Conservation (phyloP, 345 rosid species). For the Zanthoxylum bungeanum region DNA sequence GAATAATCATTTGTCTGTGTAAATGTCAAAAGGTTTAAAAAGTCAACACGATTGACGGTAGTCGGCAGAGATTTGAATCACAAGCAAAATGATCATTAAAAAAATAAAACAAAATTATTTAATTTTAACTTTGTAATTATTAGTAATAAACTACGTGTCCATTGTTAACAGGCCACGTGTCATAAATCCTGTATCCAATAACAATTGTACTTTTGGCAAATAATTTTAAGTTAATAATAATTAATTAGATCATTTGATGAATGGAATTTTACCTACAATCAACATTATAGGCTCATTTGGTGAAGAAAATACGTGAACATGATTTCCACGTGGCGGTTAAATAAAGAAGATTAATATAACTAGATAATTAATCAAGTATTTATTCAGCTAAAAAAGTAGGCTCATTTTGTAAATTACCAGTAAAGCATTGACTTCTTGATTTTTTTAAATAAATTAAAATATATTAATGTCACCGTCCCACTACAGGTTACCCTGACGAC, state of each 20-base stretch:
- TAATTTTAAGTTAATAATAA: background rate
- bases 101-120: background rate
- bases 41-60: slow-evolving; percentile 14
- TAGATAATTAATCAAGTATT: background rate
- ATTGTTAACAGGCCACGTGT: background rate
- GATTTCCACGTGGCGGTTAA: slow-evolving; percentile 1
- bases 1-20: slow-evolving; percentile 2
- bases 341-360: background rate
- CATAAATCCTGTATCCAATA: background rate
- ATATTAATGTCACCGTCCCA: slow-evolving; percentile 33
- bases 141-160: background rate
- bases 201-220: too few species aligned
- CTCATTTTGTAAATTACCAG: slow-evolving; percentile 22
- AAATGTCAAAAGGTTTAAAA: background rate
- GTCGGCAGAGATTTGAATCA: slow-evolving; percentile 34
- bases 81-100: slow-evolving; percentile 13
- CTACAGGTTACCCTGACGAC: slow-evolving; percentile 16
- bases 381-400: slow-evolving; percentile 3
- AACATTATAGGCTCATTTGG: background rate
- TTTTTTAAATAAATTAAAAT: background rate
- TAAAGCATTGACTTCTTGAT: slow-evolving; percentile 23
- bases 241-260: background rate
- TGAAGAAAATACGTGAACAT: background rate
- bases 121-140: too few species aligned
- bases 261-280: too few species aligned